These are phyloP conservation scores for Bodo saltans DNA, from an alignment of 78 protist genomes.

Conservation along the genomic window DNA sequence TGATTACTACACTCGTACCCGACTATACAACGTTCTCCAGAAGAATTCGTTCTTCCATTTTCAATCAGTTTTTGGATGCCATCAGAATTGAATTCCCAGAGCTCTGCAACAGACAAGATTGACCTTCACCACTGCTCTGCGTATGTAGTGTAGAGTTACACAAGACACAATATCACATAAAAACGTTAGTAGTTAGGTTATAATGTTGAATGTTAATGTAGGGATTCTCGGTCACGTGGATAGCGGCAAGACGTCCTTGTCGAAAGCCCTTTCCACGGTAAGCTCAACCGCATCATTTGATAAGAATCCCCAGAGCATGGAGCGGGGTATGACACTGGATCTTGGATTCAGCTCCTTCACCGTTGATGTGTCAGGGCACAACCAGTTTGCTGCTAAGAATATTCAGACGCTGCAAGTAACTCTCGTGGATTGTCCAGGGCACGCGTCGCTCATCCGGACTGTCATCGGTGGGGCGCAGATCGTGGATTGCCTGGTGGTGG, in stretches of 20 bases:
- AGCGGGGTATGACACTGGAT: slow-evolving; percentile 95
- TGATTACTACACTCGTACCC: too few relatives aligned
- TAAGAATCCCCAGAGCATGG: slow-evolving; percentile 83
- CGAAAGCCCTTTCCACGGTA: slow-evolving; percentile 69
- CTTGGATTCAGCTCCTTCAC: slow-evolving; percentile 92
- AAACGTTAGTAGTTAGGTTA: too few relatives aligned
- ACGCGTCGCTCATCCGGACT: slow-evolving; percentile 94
- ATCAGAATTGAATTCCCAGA: too few relatives aligned
- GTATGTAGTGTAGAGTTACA: too few relatives aligned
- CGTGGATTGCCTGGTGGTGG: slow-evolving; percentile 92
- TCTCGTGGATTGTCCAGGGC: slow-evolving; percentile 98
- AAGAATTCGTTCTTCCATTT: too few relatives aligned
- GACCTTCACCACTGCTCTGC: too few relatives aligned
- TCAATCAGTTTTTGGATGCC: too few relatives aligned
- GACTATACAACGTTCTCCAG: too few relatives aligned
- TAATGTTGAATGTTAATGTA: slow-evolving; percentile 66
- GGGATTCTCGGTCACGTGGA: slow-evolving; percentile 97
- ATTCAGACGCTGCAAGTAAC: slow-evolving; percentile 74
- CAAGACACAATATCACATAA: too few relatives aligned
- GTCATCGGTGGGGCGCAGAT: slow-evolving; percentile 98
- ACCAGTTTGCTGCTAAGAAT: not conserved
- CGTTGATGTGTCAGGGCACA: not conserved
- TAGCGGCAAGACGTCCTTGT: slow-evolving; percentile 87
- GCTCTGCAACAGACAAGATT: too few relatives aligned
- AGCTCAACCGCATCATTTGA: slow-evolving; percentile 90